These are phyloP conservation scores for Fusarium anthophilum DNA, from an alignment of 2,329 filamentous ascomycete genomes.

Conservation along the genomic window DNA sequence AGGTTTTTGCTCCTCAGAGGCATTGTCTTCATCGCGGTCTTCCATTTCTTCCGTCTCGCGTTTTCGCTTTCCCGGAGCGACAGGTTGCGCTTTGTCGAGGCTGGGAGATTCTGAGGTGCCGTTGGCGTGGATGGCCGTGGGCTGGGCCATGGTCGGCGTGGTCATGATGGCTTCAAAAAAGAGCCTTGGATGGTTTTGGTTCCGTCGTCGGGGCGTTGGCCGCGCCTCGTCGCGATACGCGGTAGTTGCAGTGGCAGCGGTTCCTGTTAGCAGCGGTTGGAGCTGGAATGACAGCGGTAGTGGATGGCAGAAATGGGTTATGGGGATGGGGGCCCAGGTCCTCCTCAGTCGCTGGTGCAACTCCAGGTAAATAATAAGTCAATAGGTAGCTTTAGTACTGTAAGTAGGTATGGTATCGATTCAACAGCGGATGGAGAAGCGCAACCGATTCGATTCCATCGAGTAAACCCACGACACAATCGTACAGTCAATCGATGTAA, in stretches of 20 bases:
- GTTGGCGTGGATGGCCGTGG: slow-evolving; percentile 52
- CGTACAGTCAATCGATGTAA: slow-evolving; percentile 45
- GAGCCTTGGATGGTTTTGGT: slow-evolving; percentile 12
- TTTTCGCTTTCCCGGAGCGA: slow-evolving; percentile 64
- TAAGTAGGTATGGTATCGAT: background rate
- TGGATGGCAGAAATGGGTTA: slow-evolving; percentile 44
- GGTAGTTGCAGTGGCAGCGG: slow-evolving; percentile 48
- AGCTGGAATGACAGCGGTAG: slow-evolving; percentile 41
- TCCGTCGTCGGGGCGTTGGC: slow-evolving; percentile 43
- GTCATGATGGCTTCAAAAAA: slow-evolving; percentile 37
- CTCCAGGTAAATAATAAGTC: slow-evolving; percentile 42
- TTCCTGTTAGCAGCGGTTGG: slow-evolving; percentile 37
- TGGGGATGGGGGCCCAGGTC: slow-evolving; percentile 1
- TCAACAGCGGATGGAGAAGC: slow-evolving; percentile 38
- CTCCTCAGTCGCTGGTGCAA: slow-evolving; percentile 51
- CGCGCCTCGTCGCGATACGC: slow-evolving; percentile 55
- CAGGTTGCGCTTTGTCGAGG: slow-evolving; percentile 45
- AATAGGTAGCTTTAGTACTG: slow-evolving; percentile 45
- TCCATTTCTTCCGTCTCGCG: slow-evolving; percentile 58
- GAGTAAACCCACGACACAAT: slow-evolving; percentile 45
- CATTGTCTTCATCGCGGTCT: slow-evolving; percentile 47
- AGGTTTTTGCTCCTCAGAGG: slow-evolving; percentile 41
- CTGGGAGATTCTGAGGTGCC: slow-evolving; percentile 52
- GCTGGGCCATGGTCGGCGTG: slow-evolving; percentile 53
- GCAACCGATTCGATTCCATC: slow-evolving; percentile 46